phyloP scores from a whole-genome alignment of 83 land plant species.

The Diphasiastrum complanatum region DNA sequence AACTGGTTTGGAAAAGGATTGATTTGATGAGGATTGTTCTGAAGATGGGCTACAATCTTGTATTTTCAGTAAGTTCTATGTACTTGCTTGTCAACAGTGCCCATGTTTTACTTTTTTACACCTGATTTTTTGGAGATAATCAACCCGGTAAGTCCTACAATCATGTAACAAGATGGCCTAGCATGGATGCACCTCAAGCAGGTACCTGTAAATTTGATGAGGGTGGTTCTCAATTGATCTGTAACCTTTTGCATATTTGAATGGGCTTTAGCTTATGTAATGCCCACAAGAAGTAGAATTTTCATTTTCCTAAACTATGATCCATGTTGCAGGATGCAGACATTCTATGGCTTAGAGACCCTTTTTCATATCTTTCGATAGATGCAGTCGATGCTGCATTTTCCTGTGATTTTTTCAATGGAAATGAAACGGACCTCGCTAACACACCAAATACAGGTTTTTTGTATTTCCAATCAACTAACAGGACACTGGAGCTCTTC shows the following conservation, averaged over 20 bases:
- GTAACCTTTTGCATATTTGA: too few species aligned
- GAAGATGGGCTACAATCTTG: slow-evolving; percentile 8
- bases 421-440: not conserved
- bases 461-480: not conserved
- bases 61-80: not conserved
- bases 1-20: slow-evolving; percentile 11
- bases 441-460: slow-evolving; percentile 1
- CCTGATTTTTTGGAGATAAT: too few species aligned
- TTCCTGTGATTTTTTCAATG: slow-evolving; percentile 2
- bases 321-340: slow-evolving; percentile 8
- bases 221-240: too few species aligned
- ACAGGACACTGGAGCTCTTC: slow-evolving; percentile 1
- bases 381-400: not conserved
- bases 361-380: not conserved
- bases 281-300: not conserved
- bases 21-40: slow-evolving; percentile 1
- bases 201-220: too few species aligned
- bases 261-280: not conserved
- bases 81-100: not conserved
- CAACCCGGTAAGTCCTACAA: too few species aligned
- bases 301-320: too few species aligned
- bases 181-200: too few species aligned
- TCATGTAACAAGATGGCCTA: too few species aligned
- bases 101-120: too few species aligned
- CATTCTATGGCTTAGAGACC: slow-evolving; percentile 6